Evolutionary conservation across 2,329 filamentous ascomycete genomes (phyloP).

Genomic region (Trichoderma afroharzianum): DNA sequence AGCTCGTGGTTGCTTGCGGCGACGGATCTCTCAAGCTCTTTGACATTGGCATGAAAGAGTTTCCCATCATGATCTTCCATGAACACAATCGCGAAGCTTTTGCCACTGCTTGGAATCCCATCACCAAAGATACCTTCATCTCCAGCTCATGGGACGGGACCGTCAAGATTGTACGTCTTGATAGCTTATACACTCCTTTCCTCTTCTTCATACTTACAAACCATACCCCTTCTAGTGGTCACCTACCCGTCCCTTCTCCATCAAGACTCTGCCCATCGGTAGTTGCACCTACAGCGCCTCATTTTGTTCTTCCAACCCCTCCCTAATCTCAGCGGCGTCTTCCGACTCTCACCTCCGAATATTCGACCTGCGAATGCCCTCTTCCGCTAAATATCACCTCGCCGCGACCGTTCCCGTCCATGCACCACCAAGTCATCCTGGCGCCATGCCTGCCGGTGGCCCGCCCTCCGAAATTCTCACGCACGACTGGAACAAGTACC

Average conservation of each 20-base stretch:
- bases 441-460: conserved; percentile 35
- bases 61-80: conserved; percentile 86
- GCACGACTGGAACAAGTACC: conserved; percentile 99
- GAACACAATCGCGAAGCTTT: conserved; percentile 94
- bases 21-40: conserved; percentile 95
- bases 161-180: conserved; percentile 68
- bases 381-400: conserved; percentile 83
- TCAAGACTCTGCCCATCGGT: conserved; percentile 85
- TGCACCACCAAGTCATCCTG: conserved; percentile 52
- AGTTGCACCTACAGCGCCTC: conserved; percentile 91
- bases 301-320: conserved; percentile 84
- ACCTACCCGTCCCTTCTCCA: conserved; percentile 67
- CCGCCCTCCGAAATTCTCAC: conserved; percentile 82
- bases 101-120: conserved; percentile 85
- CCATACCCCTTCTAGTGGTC: conserved; percentile 61
- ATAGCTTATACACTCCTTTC: neutral
- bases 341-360: conserved; percentile 86
- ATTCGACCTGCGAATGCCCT: conserved; percentile 86
- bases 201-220: neutral
- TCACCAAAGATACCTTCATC: conserved; percentile 85
- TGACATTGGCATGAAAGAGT: conserved; percentile 75
- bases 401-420: conserved; percentile 81
- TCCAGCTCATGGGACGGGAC: conserved; percentile 96
- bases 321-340: conserved; percentile 80
- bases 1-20: conserved; percentile 82